Base-by-base conservation (phyloP, 768 basidiomycete species). In the Naganishia randhawae region DNA sequence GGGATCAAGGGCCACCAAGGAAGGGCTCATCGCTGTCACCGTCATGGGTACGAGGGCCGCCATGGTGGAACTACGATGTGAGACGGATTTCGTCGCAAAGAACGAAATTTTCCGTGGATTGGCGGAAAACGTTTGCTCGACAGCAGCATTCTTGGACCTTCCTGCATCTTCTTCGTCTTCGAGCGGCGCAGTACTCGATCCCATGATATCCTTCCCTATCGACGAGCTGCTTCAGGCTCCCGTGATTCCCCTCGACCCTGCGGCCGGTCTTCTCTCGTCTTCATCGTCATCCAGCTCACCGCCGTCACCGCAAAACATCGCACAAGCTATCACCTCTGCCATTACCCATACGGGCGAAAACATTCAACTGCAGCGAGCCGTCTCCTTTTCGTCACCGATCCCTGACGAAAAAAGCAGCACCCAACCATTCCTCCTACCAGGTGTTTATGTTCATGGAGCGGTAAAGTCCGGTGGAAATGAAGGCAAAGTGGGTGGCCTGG, bases 71-170 rank as follows among this genome's bases (percentile, higher is more conserved):
- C 83, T 96, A 69, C 91, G 91, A 73, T 97, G 94, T 82, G 94
- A 98, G 82, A 96, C 94, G 63, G 94, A 98, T 81, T 98, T 96
- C 77, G 94, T 98, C 32, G 91, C 87, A 27, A 82, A 90, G 71
- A 94, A 91, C 73, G 85, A 88, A 67, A 82, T 92, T 14, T 98
- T 98, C 74, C 83, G 86, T 17, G 83, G 84, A 64, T 85, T 94
- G 42, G 88, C 89, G 14, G 83, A 84, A 45, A 87, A 91, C 73
- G 88, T 96, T 72, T 89, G 91, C 17, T 87, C 90, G 73, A 92
- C 90, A 0, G 86, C 88, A 37, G 91, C 91, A 7, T 89, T 87
- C 75, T 82, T 90, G 50, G 85, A 86, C 64, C 84, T 86, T 22
- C 74, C 72, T 50, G 37, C 17, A 45, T 62, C 42, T 31, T 81